phyloP scores from a whole-genome alignment of 2,329 filamentous ascomycete species.

The Geosmithia flava region DNA sequence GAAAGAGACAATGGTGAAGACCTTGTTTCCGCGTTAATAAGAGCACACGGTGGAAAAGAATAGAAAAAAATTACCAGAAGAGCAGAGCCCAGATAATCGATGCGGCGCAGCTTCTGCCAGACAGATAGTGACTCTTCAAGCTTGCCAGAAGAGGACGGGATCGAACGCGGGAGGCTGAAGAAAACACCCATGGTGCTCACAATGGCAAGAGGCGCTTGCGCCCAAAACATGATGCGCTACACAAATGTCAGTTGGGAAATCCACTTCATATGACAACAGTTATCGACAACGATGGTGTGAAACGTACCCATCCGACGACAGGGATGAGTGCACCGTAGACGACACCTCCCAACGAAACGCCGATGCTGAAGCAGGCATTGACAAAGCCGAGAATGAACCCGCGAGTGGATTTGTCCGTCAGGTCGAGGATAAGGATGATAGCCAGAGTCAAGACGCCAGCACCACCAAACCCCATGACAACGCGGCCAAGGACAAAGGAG shows the following conservation, averaged over 20 bases:
- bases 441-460: conserved; percentile 62
- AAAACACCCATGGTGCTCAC: conserved; percentile 50
- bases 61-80: conserved; percentile 37
- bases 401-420: conserved; percentile 52
- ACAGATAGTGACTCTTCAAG: conserved; percentile 13
- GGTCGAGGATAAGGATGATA: conserved; percentile 65
- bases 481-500: conserved; percentile 56
- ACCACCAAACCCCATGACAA: conserved; percentile 54
- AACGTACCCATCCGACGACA: conserved; percentile 55
- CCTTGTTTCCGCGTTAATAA: conserved; percentile 22
- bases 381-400: conserved; percentile 64
- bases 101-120: conserved; percentile 42
- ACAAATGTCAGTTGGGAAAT: not conserved
- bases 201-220: conserved; percentile 54
- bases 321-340: conserved; percentile 54
- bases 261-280: not conserved
- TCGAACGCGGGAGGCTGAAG: conserved; percentile 44
- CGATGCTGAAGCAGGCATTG: conserved; percentile 61
- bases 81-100: conserved; percentile 65
- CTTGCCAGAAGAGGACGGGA: not conserved
- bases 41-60: no score
- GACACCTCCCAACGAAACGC: conserved; percentile 59
- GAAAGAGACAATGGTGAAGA: conserved; percentile 54
- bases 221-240: conserved; percentile 59
- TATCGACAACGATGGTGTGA: no score